Evolutionary conservation across 345 rosid species (phyloP), one percentile per base, ranked within the genome.

Genomic region (Populus deltoides): DNA sequence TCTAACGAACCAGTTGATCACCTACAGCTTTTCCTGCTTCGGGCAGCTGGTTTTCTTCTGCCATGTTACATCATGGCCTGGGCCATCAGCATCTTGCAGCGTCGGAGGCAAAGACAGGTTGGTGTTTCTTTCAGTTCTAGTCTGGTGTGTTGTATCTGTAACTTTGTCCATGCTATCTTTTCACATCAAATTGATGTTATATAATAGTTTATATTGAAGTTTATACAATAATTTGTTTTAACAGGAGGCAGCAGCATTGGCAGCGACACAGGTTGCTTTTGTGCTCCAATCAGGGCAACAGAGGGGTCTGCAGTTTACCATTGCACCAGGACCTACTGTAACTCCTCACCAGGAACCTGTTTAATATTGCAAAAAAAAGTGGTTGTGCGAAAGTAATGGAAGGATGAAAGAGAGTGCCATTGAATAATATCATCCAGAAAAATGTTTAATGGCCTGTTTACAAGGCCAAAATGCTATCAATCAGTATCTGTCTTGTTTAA

Each of bases 21-120:
- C 78, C 75, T 75, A 76, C 91, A 96, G 99, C 89, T 90, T 85
- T 96, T 93, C 87, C 82, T 96, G 84, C 89, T 88, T 62, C 88
- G 92, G n/a, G 88, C 92, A n/a, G 90, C 88, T 59, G 91, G 90
- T 25, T 90, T 93, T 85, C 94, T 92, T 82, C 90, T 96, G 66
- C 98, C 99, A 3, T 96, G 99, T 83, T 96, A 94, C 81, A 91
- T 96, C 77, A 96, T 93, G 99, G 99, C 98, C 67, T 96, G 99
- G 99, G 98, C 97, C 77, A 90, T 96, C 47, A 90, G 97, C 80
- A 88, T 94, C 79, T 81, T 96, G 80, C 99, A 96, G 87, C 97
- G 92, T 5, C 89, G 99, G 33, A 89, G 98, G 81, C 97, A 92
- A 80, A 89, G 98, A 89, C 97, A 91, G 92, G 99, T 96, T 27